These are phyloP conservation scores for Silene latifolia DNA, from an alignment of 148 eudicot species.

Conservation along the genomic window DNA sequence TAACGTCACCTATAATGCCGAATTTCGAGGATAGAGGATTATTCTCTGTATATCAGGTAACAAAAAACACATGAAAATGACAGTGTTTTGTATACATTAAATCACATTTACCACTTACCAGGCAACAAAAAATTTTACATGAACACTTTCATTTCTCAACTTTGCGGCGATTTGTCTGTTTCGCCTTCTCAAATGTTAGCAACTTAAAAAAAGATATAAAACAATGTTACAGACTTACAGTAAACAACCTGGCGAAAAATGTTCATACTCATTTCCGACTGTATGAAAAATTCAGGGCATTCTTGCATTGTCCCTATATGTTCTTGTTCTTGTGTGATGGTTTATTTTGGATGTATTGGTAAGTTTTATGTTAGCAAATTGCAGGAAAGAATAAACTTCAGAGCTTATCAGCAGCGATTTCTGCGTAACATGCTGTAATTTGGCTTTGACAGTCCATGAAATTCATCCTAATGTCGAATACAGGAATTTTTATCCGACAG, in stretches of 20 bases:
- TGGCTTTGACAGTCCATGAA: background rate
- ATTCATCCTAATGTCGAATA: background rate
- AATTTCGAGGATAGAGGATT: too few relatives aligned
- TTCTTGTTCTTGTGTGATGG: background rate
- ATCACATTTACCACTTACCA: background rate
- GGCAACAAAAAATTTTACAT: background rate
- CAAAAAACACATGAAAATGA: too few relatives aligned
- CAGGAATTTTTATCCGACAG: background rate
- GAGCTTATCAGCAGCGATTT: background rate
- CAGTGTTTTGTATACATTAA: background rate
- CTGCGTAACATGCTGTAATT: background rate
- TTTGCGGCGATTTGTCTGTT: background rate
- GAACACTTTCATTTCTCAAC: background rate
- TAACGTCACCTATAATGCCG: too few relatives aligned
- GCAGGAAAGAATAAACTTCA: background rate
- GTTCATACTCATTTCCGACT: constrained; percentile 1
- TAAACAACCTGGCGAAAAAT: background rate
- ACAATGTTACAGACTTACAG: background rate
- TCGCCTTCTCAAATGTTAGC: background rate
- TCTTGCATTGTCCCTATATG: background rate
- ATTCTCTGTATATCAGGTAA: too few relatives aligned
- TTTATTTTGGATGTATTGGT: background rate
- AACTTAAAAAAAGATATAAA: background rate
- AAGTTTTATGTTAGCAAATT: constrained; percentile 4
- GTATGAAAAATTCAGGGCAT: background rate